A percentile compares a stretch with the other conserved stretches of the same genome.
phyloP scores from a whole-genome alignment of 345 rosid species.

The Pugionium dolabratum region DNA sequence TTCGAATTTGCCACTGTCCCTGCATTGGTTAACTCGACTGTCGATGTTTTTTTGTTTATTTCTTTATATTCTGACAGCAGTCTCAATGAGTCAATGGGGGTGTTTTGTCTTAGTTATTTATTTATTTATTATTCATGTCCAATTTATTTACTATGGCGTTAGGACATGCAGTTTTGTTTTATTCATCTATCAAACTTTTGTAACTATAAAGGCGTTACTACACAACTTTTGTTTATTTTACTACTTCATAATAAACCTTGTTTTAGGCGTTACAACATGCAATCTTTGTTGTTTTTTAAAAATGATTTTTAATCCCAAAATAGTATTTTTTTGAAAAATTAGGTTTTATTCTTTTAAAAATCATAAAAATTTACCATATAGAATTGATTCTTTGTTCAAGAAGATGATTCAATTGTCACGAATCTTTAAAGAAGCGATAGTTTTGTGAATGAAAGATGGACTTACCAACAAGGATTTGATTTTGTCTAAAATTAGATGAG shows the following conservation, averaged over 20 bases:
- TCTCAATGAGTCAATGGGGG: constrained; percentile 27
- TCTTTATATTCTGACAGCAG: constrained; percentile 4
- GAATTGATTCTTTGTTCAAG: not conserved
- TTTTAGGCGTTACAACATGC: constrained; percentile 15
- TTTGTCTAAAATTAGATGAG: not conserved
- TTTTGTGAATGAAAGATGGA: constrained; percentile 3
- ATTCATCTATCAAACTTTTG: not conserved
- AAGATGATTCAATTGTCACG: constrained; percentile 5
- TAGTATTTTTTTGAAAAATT: too few relatives aligned
- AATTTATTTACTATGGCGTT: constrained; percentile 27
- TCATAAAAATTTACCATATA: not conserved
- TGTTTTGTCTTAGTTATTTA: not conserved
- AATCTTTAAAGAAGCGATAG: not conserved
- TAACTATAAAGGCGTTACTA: constrained; percentile 5
- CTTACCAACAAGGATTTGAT: constrained; percentile 13
- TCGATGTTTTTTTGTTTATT: constrained; percentile 5
- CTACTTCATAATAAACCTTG: constrained; percentile 7
- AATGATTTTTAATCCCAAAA: too few relatives aligned
- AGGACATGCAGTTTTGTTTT: constrained; percentile 34
- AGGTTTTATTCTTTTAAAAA: too few relatives aligned
- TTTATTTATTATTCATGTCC: not conserved
- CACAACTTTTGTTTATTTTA: constrained; percentile 7
- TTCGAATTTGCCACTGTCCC: constrained; percentile 28
- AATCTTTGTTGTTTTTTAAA: not conserved
- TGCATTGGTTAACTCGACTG: constrained; percentile 19